Conservation (phyloP, 148 eudicot genomes). For the Nyssa sinensis region DNA sequence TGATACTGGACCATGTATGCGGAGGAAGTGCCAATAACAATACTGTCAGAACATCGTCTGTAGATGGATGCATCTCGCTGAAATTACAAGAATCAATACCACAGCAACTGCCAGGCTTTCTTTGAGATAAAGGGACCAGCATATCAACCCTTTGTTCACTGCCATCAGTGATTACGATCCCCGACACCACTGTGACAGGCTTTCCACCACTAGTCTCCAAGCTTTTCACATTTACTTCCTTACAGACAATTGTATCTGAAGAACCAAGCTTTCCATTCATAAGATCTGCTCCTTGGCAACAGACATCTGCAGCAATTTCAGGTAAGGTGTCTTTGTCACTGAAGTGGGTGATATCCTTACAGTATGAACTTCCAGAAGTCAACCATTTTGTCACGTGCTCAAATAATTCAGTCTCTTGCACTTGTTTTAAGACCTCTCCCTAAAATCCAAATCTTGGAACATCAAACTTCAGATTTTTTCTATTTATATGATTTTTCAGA, state of each 20-base stretch:
- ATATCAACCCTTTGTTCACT: constrained; percentile 22
- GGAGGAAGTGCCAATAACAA: constrained; percentile 44
- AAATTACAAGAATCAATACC: constrained; percentile 6
- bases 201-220: constrained; percentile 19
- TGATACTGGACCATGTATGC: constrained; percentile 39
- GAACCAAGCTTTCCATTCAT: constrained; percentile 25
- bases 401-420: constrained; percentile 38
- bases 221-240: constrained; percentile 13
- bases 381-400: constrained; percentile 29
- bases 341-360: constrained; percentile 3
- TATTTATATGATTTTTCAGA: too few relatives aligned
- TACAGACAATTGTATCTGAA: constrained; percentile 15
- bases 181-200: constrained; percentile 29
- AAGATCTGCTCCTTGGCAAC: constrained; percentile 48
- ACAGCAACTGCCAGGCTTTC: constrained; percentile 13
- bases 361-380: constrained; percentile 17
- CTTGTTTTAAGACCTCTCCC: constrained; percentile 50
- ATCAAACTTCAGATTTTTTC: background rate
- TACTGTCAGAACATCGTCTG: constrained; percentile 36
- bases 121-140: constrained; percentile 39
- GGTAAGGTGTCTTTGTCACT: constrained; percentile 25
- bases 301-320: constrained; percentile 31
- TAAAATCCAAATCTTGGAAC: constrained; percentile 19
- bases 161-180: constrained; percentile 24
- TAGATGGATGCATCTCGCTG: constrained; percentile 27